phyloP scores from a whole-genome alignment of 306 rosid species.

The Glycine soja region DNA sequence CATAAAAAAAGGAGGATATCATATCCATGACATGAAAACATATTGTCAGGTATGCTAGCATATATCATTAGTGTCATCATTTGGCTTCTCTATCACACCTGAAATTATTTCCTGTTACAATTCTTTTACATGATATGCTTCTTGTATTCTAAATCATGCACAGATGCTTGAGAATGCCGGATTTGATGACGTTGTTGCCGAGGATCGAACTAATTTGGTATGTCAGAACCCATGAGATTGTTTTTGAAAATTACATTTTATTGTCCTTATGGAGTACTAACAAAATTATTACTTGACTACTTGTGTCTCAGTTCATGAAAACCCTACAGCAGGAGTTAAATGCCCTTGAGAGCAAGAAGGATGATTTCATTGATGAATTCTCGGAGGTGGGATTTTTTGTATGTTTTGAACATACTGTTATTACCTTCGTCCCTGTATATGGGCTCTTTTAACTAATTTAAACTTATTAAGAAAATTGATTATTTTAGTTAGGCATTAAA shows the following conservation, averaged over 20 bases:
- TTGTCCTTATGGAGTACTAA: slow-evolving; percentile 18
- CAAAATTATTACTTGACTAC: slow-evolving; percentile 37
- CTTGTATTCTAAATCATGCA: slow-evolving; percentile 17
- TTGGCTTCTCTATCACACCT: neutral
- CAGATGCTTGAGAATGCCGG: slow-evolving; percentile 94
- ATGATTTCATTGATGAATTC: slow-evolving; percentile 69
- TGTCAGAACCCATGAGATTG: slow-evolving; percentile 19
- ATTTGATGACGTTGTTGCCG: slow-evolving; percentile 67
- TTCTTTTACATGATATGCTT: slow-evolving; percentile 9
- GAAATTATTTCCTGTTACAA: neutral
- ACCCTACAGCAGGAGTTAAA: slow-evolving; percentile 70
- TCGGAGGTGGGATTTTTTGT: slow-evolving; percentile 61
- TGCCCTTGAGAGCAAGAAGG: slow-evolving; percentile 71
- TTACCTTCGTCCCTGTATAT: too few relatives aligned
- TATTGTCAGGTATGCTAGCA: slow-evolving; percentile 68
- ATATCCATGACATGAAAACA: slow-evolving; percentile 71
- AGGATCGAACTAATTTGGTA: slow-evolving; percentile 83
- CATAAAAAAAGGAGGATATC: slow-evolving; percentile 81
- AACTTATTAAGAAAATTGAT: too few relatives aligned
- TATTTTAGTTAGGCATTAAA: too few relatives aligned
- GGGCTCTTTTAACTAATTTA: too few relatives aligned
- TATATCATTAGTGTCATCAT: neutral
- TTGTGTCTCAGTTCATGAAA: slow-evolving; percentile 65
- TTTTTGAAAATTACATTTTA: neutral
- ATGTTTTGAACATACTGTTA: too few relatives aligned